Evolutionary conservation across 176 grass and related monocot species (phyloP).

Genomic region (Canna indica): DNA sequence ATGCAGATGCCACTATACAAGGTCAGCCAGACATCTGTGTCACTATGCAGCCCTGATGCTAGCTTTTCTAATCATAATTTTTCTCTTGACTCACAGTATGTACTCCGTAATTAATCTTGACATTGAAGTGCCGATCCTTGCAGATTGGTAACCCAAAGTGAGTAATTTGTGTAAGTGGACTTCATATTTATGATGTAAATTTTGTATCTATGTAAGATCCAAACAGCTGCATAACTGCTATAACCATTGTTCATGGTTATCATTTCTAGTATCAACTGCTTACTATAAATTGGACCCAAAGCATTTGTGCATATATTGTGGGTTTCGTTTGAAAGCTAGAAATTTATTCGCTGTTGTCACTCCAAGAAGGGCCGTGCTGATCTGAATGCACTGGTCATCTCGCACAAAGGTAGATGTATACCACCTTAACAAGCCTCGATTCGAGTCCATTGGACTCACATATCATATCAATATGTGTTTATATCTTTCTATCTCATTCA

Average conservation of each 20-base stretch:
- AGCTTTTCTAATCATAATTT: neutral
- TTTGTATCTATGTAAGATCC: slow-evolving; percentile 6
- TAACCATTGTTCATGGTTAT: neutral
- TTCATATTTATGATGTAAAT: slow-evolving; percentile 2
- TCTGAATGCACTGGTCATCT: no score
- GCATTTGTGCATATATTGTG: no score
- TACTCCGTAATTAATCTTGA: neutral
- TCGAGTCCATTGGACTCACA: no score
- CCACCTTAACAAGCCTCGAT: no score
- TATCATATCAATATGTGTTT: no score
- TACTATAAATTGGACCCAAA: no score
- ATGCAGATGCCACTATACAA: neutral
- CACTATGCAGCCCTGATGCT: neutral
- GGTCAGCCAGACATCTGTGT: neutral
- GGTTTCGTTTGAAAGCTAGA: no score
- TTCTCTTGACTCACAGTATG: neutral
- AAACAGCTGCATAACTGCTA: neutral
- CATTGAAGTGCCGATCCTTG: neutral
- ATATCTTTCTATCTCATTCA: no score
- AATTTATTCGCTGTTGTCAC: no score
- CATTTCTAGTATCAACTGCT: no score
- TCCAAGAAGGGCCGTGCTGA: no score
- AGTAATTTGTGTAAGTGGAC: neutral
- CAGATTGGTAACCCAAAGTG: neutral
- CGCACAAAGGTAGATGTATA: no score